These are phyloP conservation scores for Ascochyta koolunga DNA, from an alignment of 2,329 filamentous ascomycete genomes.

Conservation along the genomic window DNA sequence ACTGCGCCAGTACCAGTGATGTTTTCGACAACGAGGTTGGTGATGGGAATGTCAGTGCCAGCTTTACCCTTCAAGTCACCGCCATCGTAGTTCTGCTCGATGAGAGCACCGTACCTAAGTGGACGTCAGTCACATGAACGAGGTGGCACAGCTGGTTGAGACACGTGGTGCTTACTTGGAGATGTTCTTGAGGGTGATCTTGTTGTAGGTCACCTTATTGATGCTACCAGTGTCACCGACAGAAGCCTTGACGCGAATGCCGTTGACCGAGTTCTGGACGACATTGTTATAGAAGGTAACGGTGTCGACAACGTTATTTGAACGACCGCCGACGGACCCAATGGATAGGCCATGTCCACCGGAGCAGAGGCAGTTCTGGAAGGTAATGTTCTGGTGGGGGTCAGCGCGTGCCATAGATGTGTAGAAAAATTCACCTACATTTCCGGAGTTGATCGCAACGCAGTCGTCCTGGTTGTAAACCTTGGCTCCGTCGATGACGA, in stretches of 20 bases:
- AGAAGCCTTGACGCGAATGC: constrained; percentile 64
- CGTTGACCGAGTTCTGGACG: constrained; percentile 60
- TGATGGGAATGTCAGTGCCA: constrained; percentile 56
- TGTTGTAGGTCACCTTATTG: constrained; percentile 53
- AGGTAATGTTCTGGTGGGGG: constrained; percentile 33
- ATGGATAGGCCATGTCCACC: constrained; percentile 65
- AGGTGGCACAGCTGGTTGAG: background rate
- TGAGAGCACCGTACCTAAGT: constrained; percentile 52
- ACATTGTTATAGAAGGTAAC: constrained; percentile 58
- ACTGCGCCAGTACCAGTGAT: constrained; percentile 48
- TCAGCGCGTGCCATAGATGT: constrained; percentile 1
- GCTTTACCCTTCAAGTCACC: constrained; percentile 51
- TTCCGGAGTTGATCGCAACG: constrained; percentile 63
- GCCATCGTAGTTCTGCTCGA: constrained; percentile 60
- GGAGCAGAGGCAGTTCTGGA: constrained; percentile 53
- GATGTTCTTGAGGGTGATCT: constrained; percentile 54
- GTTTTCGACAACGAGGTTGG: constrained; percentile 48
- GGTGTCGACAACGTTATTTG: constrained; percentile 59
- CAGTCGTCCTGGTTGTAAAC: constrained; percentile 67
- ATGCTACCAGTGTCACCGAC: constrained; percentile 59
- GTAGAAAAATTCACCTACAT: constrained; percentile 22
- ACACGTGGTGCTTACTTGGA: constrained; percentile 41
- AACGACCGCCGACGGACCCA: constrained; percentile 62
- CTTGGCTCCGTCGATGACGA: constrained; percentile 58
- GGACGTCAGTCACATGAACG: background rate